phyloP scores from a whole-genome alignment of 2,329 filamentous ascomycete species.

The Aspergillus udagawae region DNA sequence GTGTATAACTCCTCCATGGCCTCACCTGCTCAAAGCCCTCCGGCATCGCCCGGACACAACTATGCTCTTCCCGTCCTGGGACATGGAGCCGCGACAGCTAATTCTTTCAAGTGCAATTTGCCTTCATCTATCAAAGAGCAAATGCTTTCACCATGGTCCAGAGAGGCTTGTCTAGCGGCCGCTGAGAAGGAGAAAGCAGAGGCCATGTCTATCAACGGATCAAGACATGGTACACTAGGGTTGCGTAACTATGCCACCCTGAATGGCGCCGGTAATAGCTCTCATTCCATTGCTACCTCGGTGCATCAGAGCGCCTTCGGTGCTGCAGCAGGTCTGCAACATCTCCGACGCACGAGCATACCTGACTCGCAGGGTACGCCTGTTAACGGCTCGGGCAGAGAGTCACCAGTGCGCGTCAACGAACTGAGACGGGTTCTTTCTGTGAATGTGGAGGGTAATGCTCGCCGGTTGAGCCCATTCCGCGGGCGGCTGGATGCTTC shows the following conservation, averaged over 20 bases:
- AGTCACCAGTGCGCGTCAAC: conserved; percentile 46
- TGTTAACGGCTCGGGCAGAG: conserved; percentile 36
- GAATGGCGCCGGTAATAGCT: conserved; percentile 30
- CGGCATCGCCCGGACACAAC: conserved; percentile 63
- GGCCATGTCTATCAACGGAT: conserved; percentile 71
- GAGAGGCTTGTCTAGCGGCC: conserved; percentile 65
- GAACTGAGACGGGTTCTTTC: conserved; percentile 47
- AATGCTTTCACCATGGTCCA: conserved; percentile 76
- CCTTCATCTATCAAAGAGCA: conserved; percentile 66
- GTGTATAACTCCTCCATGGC: conserved; percentile 61
- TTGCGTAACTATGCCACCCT: conserved; percentile 25
- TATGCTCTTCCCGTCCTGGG: conserved; percentile 61
- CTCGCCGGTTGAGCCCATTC: conserved; percentile 40
- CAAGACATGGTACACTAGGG: conserved; percentile 56
- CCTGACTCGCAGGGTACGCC: conserved; percentile 33
- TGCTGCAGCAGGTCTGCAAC: conserved; percentile 25
- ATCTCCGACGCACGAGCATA: conserved; percentile 34
- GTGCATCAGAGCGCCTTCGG: conserved; percentile 19
- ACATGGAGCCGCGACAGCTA: conserved; percentile 36
- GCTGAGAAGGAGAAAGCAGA: conserved; percentile 65
- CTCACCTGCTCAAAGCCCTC: conserved; percentile 67
- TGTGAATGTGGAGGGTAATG: conserved; percentile 31
- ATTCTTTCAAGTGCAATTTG: conserved; percentile 46
- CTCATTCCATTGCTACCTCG: conserved; percentile 23
- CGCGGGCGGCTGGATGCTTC: conserved; percentile 35